phyloP scores from a whole-genome alignment of 2,329 filamentous ascomycete genomes.

The Aspergillus sp. region DNA sequence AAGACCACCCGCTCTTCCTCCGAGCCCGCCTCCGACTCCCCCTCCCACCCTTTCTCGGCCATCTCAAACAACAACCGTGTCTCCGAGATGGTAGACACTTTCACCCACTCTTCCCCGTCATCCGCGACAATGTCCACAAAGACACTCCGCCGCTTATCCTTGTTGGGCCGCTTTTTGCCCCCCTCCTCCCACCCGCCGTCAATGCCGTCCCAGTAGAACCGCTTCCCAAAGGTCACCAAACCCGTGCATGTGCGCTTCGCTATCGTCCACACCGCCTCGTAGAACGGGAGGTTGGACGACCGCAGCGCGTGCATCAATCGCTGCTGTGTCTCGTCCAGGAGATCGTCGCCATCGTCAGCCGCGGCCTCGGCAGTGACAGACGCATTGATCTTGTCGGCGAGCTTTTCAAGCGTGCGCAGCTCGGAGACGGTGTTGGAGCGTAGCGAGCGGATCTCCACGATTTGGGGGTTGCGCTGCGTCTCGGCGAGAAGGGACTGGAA shows the following conservation, averaged over 20 bases:
- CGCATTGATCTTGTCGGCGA: constrained; percentile 28
- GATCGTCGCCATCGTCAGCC: constrained; percentile 17
- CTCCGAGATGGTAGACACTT: constrained; percentile 64
- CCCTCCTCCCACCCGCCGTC: constrained; percentile 9
- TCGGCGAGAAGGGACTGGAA: constrained; percentile 42
- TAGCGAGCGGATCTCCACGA: constrained; percentile 51
- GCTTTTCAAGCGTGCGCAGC: constrained; percentile 46
- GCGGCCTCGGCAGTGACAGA: constrained; percentile 2
- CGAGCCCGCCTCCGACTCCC: constrained; percentile 48
- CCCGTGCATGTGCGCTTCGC: constrained; percentile 55
- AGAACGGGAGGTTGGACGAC: constrained; percentile 66
- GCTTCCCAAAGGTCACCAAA: constrained; percentile 56
- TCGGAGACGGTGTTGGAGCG: constrained; percentile 49
- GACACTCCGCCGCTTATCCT: constrained; percentile 49
- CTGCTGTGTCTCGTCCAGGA: constrained; percentile 20
- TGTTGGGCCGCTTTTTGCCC: constrained; percentile 28
- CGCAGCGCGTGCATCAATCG: constrained; percentile 55
- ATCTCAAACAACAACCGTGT: constrained; percentile 65
- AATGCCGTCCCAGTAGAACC: constrained; percentile 48
- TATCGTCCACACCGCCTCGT: constrained; percentile 61
- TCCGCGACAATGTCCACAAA: constrained; percentile 64
- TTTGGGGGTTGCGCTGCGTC: constrained; percentile 44
- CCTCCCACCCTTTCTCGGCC: constrained; percentile 65
- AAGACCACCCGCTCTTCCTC: constrained; percentile 26
- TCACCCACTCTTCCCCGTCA: constrained; percentile 64